phyloP scores from a whole-genome alignment of 2,329 filamentous ascomycete genomes.

The Aspergillus terreus region DNA sequence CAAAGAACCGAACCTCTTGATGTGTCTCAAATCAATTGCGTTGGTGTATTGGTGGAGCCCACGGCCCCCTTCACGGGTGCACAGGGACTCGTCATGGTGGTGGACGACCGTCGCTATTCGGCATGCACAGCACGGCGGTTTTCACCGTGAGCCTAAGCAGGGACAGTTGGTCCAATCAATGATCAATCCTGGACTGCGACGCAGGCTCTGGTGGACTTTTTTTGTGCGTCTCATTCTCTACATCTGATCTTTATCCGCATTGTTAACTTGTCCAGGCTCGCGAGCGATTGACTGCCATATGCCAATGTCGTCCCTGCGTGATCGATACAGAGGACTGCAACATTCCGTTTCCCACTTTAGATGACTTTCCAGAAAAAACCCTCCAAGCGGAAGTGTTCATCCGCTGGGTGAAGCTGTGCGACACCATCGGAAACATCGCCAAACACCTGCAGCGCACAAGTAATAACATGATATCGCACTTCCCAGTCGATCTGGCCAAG shows the following conservation, averaged over 20 bases:
- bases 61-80: constrained; percentile 32
- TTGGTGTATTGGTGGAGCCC: constrained; percentile 48
- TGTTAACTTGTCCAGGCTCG: constrained; percentile 15
- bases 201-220: constrained; percentile 44
- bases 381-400: constrained; percentile 40
- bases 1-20: constrained; percentile 37
- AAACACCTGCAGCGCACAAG: constrained; percentile 33
- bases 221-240: constrained; percentile 20
- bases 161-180: constrained; percentile 15
- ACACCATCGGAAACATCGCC: constrained; percentile 39
- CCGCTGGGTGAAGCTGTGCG: constrained; percentile 41
- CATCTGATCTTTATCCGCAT: too few relatives aligned
- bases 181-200: constrained; percentile 26
- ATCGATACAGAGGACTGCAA: constrained; percentile 44
- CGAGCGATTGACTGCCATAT: constrained; percentile 40
- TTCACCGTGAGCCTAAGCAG: constrained; percentile 38
- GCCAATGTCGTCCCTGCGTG: constrained; percentile 43
- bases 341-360: constrained; percentile 34
- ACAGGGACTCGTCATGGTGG: constrained; percentile 44
- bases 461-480: constrained; percentile 8
- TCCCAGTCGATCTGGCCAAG: constrained; percentile 25
- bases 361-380: constrained; percentile 36
- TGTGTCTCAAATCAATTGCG: constrained; percentile 34
- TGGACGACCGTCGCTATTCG: constrained; percentile 45
- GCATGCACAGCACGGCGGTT: constrained; percentile 44